Conservation (phyloP, 768 basidiomycete genomes). For the Boletus pseudopeckii region DNA sequence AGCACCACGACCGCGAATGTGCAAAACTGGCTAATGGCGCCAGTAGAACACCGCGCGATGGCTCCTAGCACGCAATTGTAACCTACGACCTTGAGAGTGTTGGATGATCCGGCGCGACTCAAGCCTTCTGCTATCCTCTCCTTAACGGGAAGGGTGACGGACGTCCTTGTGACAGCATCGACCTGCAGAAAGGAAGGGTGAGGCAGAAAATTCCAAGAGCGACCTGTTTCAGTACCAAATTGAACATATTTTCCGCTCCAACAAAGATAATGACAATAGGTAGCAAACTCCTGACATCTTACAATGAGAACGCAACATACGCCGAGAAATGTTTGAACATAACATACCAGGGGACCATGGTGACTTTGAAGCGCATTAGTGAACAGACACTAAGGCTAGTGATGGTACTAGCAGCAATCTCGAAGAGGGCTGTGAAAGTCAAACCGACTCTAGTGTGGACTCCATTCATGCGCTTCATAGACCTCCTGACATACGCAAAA, state of each 20-base stretch:
- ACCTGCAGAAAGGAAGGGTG: constrained; percentile 48
- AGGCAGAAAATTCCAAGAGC: constrained; percentile 14
- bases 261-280: constrained; percentile 94
- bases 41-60: constrained; percentile 69
- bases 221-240: constrained; percentile 56
- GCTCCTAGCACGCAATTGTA: constrained; percentile 80
- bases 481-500: constrained; percentile 70
- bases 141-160: constrained; percentile 84
- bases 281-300: constrained; percentile 64
- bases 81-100: constrained; percentile 86
- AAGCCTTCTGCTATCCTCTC: constrained; percentile 90
- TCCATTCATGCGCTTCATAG: constrained; percentile 71
- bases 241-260: constrained; percentile 97
- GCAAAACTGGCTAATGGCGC: constrained; percentile 90
- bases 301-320: constrained; percentile 5
- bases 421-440: constrained; percentile 89
- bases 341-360: constrained; percentile 83
- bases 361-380: constrained; percentile 81
- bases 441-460: constrained; percentile 91
- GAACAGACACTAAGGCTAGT: constrained; percentile 93
- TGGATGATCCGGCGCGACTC: constrained; percentile 84
- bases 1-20: constrained; percentile 91
- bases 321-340: constrained; percentile 23
- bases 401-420: constrained; percentile 88
- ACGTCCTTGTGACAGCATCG: constrained; percentile 79